Percentiles rank a stretch among this genome's conserved stretches.
phyloP scores from a whole-genome alignment of 1,139 yeast genomes.

The Diutina rugosa region DNA sequence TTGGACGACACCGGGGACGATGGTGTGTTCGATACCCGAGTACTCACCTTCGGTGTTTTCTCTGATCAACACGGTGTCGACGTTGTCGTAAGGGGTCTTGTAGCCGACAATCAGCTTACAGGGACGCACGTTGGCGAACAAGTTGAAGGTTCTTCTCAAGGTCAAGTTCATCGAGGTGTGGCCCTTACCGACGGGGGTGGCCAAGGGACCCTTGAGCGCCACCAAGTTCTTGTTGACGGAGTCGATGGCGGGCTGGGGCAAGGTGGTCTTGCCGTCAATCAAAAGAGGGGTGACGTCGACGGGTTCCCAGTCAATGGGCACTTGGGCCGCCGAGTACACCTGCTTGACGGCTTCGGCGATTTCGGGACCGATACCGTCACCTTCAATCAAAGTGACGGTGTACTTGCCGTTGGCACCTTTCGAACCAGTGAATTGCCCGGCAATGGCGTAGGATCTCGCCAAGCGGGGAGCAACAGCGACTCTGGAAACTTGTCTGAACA shows the following conservation, averaged over 20 bases:
- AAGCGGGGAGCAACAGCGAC: slow-evolving; percentile 25
- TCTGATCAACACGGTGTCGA: slow-evolving; percentile 91
- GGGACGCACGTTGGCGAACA: slow-evolving; percentile 96
- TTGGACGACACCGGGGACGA: slow-evolving; percentile 97
- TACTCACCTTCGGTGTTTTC: slow-evolving; percentile 99
- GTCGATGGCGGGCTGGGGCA: slow-evolving; percentile 85
- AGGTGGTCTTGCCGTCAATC: slow-evolving; percentile 86
- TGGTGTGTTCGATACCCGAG: slow-evolving; percentile 97
- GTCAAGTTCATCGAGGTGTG: slow-evolving; percentile 96
- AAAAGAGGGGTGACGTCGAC: slow-evolving; percentile 92
- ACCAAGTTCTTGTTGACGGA: slow-evolving; percentile 87
- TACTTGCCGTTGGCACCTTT: slow-evolving; percentile 53
- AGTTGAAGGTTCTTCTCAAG: slow-evolving; percentile 89
- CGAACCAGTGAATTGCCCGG: slow-evolving; percentile 37
- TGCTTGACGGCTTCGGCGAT: slow-evolving; percentile 88
- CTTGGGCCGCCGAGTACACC: slow-evolving; percentile 84
- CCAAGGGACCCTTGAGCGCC: slow-evolving; percentile 95
- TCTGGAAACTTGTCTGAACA: slow-evolving; percentile 33
- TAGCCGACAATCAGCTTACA: slow-evolving; percentile 89
- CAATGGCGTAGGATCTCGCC: slow-evolving; percentile 28
- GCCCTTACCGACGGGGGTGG: slow-evolving; percentile 98
- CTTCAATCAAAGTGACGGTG: slow-evolving; percentile 92
- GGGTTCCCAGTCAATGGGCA: slow-evolving; percentile 94
- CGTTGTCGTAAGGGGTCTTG: slow-evolving; percentile 89
- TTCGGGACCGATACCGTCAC: slow-evolving; percentile 97